Conservation (phyloP, 2,329 filamentous ascomycete species). For the Metarhizium brunneum region DNA sequence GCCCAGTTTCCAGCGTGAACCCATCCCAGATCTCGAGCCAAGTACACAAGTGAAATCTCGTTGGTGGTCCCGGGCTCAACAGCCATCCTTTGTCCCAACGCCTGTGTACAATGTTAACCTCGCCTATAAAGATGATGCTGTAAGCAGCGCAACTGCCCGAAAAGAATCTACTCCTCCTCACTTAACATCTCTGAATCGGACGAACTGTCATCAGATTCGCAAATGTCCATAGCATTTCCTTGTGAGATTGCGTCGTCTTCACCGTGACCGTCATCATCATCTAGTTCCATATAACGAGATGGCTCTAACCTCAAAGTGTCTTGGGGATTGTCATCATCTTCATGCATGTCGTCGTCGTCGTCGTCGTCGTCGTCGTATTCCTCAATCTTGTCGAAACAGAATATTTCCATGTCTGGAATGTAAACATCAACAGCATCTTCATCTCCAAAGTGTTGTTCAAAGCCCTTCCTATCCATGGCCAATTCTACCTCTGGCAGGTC, state of each 20-base stretch:
- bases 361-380: constrained; percentile 2
- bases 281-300: neutral
- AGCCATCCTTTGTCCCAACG: too few species aligned
- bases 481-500: constrained; percentile 21
- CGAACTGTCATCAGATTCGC: neutral
- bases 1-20: neutral
- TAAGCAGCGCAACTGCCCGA: neutral
- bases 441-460: constrained; percentile 14
- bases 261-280: too few species aligned
- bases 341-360: neutral
- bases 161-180: constrained; percentile 1
- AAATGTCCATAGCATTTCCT: neutral
- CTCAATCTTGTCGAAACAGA: constrained; percentile 4
- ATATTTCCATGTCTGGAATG: constrained; percentile 11
- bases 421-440: constrained; percentile 18
- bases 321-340: neutral
- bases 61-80: too few species aligned
- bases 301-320: neutral
- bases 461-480: constrained; percentile 17
- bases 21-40: too few species aligned
- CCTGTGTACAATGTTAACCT: too few species aligned
- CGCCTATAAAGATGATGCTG: too few species aligned
- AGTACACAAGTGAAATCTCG: too few species aligned
- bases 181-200: neutral
- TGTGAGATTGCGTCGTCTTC: neutral